phyloP scores from a whole-genome alignment of 2,329 filamentous ascomycete genomes.

The Hypoxylon rubiginosum region DNA sequence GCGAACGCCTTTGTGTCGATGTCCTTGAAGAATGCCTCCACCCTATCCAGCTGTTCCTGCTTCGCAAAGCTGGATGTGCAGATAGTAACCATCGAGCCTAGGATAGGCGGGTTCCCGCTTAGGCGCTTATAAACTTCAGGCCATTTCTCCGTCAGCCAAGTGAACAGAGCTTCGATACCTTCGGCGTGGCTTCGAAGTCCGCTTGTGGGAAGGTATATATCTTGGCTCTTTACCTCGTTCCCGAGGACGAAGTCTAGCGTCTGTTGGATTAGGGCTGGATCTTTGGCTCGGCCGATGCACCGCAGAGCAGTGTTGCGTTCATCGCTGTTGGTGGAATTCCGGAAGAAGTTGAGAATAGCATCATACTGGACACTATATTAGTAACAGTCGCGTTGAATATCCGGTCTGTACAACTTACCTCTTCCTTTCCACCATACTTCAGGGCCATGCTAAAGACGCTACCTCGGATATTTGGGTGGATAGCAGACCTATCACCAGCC shows the following conservation, averaged over 20 bases:
- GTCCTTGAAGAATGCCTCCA: slow-evolving; percentile 83
- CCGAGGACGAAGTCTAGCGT: slow-evolving; percentile 82
- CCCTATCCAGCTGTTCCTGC: slow-evolving; percentile 78
- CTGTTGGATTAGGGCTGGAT: slow-evolving; percentile 83
- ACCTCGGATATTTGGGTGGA: slow-evolving; percentile 91
- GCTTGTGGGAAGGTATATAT: slow-evolving; percentile 89
- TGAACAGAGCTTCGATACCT: slow-evolving; percentile 84
- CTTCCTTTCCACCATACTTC: slow-evolving; percentile 85
- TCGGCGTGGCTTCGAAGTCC: slow-evolving; percentile 82
- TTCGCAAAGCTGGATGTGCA: slow-evolving; percentile 85
- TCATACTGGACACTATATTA: slow-evolving; percentile 71
- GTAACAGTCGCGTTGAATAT: slow-evolving; percentile 3
- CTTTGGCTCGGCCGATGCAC: slow-evolving; percentile 81
- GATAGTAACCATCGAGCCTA: slow-evolving; percentile 86
- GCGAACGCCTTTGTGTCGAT: slow-evolving; percentile 90
- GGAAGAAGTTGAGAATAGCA: slow-evolving; percentile 80
- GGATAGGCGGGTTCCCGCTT: slow-evolving; percentile 87
- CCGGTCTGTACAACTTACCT: slow-evolving; percentile 63
- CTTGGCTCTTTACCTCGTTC: slow-evolving; percentile 91
- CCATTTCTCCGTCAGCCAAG: slow-evolving; percentile 91
- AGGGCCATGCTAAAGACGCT: slow-evolving; percentile 89
- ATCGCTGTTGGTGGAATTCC: slow-evolving; percentile 80
- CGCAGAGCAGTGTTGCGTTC: slow-evolving; percentile 94
- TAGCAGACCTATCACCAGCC: slow-evolving; percentile 80
- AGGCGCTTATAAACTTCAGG: slow-evolving; percentile 84